These are phyloP conservation scores for Gastrolobium villosum DNA, from an alignment of 306 rosid species.

Conservation along the genomic window DNA sequence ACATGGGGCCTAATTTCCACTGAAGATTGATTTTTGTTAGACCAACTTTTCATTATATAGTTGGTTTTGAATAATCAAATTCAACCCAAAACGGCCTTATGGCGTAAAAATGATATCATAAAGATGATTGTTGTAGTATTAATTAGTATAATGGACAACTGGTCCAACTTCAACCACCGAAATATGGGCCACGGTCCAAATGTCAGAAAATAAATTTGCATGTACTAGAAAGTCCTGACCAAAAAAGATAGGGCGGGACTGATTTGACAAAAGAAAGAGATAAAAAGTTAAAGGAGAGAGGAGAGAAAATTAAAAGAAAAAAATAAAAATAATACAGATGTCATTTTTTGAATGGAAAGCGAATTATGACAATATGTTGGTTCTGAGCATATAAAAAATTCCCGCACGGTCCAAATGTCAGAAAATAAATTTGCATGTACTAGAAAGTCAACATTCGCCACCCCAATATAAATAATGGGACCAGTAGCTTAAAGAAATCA, in stretches of 20 bases:
- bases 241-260: no score
- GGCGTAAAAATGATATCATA: not conserved
- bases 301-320: no score
- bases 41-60: constrained; percentile 22
- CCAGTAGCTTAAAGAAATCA: constrained; percentile 1
- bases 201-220: not conserved
- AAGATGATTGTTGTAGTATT: constrained; percentile 5
- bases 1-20: constrained; percentile 37
- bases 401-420: constrained; percentile 1
- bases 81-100: not conserved
- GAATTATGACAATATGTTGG: no score
- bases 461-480: constrained; percentile 13
- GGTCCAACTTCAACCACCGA: constrained; percentile 22
- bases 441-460: constrained; percentile 30
- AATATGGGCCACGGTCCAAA: constrained; percentile 3
- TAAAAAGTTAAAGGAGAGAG: no score
- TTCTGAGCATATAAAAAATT: no score
- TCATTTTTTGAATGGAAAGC: no score
- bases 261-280: no score
- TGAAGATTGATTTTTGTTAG: constrained; percentile 32
- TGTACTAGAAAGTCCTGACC: not conserved
- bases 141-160: constrained; percentile 13
- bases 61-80: constrained; percentile 28
- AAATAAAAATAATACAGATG: no score
- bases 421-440: not conserved